Conservation (phyloP, 768 basidiomycete species). For the Rhodotorula taiwanensis region DNA sequence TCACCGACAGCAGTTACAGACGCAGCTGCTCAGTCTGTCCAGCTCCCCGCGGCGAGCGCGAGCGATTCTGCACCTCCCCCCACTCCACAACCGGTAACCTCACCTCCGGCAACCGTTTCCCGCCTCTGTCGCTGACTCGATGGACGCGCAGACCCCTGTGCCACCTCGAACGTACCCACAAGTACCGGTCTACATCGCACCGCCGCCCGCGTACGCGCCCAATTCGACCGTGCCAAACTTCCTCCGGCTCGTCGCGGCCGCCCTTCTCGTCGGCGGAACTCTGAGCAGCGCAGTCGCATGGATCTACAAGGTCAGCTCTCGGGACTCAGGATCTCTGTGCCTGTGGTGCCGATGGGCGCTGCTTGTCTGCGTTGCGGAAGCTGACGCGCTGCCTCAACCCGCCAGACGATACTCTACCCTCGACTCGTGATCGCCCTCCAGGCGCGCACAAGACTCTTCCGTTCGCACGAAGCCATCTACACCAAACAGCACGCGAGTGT, state of each 20-base stretch:
- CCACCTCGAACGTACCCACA: conserved; percentile 29
- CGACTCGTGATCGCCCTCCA: conserved; percentile 23
- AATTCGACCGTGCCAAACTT: conserved; percentile 28
- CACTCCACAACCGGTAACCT: not conserved
- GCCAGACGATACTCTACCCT: conserved; percentile 18
- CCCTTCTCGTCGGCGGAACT: conserved; percentile 20
- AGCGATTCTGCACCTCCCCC: conserved; percentile 25
- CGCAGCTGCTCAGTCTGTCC: rapidly evolving
- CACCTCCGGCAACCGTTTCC: not conserved
- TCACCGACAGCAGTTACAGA: not conserved
- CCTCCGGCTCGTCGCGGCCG: conserved; percentile 10
- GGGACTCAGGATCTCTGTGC: too few relatives aligned
- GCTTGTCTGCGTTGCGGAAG: not conserved
- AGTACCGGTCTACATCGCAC: conserved; percentile 25
- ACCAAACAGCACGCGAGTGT: not conserved
- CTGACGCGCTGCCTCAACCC: too few relatives aligned
- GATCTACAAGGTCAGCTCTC: conserved; percentile 22
- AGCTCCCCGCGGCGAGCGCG: not conserved
- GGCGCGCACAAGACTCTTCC: conserved; percentile 2
- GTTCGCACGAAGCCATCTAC: conserved; percentile 1
- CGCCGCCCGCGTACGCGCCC: conserved; percentile 23
- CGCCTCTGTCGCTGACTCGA: conserved; percentile 3
- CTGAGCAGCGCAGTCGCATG: conserved; percentile 4
- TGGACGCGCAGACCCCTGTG: conserved; percentile 18
- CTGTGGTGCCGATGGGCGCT: too few relatives aligned